phyloP scores from a whole-genome alignment of 169 alveolate species.

The Toxoplasma gondii region DNA sequence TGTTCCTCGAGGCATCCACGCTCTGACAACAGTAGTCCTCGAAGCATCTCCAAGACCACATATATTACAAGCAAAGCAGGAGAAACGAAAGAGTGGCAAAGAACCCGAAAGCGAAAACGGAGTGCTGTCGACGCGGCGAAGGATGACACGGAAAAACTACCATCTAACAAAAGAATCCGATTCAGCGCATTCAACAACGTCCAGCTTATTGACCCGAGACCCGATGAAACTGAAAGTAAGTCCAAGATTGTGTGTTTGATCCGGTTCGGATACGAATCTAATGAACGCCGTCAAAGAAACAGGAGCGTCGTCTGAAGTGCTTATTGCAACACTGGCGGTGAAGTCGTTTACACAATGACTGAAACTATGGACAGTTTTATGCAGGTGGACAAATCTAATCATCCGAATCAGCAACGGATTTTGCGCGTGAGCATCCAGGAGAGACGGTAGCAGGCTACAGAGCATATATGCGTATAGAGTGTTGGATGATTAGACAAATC shows the following conservation, averaged over 20 bases:
- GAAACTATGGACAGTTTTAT: no score
- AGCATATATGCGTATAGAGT: no score
- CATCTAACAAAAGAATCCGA: constrained; percentile 9
- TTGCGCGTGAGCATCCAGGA: no score
- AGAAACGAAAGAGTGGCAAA: not conserved
- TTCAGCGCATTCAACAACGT: constrained; percentile 41
- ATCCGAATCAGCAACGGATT: no score
- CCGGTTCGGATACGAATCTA: not conserved
- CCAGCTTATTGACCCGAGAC: constrained; percentile 29
- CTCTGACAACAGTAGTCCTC: not conserved
- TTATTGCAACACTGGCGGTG: no score
- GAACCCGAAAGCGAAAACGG: not conserved
- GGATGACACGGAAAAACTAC: not conserved
- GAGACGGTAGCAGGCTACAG: no score
- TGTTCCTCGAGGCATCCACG: not conserved
- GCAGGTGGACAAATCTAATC: no score
- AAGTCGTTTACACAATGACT: no score
- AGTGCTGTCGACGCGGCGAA: not conserved
- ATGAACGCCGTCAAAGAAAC: not conserved
- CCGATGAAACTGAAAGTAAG: not conserved
- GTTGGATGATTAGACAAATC: no score
- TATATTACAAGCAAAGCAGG: no score
- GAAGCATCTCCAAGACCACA: no score
- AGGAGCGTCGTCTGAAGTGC: no score
- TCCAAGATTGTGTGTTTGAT: not conserved